phyloP scores from a whole-genome alignment of 805 yeast species.

The Pichia insulana region DNA sequence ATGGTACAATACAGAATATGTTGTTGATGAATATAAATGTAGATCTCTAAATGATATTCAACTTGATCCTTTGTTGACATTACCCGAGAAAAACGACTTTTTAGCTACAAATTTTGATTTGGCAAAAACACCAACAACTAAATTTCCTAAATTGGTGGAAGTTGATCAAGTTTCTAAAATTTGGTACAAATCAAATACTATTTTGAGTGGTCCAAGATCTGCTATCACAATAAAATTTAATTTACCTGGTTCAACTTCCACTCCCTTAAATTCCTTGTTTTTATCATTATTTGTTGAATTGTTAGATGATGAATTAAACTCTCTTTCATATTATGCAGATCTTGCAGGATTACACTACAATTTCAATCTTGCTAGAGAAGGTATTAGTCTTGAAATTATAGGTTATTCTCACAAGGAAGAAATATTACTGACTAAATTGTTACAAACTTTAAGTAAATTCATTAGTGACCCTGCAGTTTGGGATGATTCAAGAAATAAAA shows the following conservation, averaged over 20 bases:
- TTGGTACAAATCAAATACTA: slow-evolving; percentile 89
- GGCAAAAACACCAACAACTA: slow-evolving; percentile 38
- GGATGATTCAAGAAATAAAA: slow-evolving; percentile 34
- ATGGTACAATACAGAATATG: slow-evolving; percentile 89
- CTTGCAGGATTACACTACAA: slow-evolving; percentile 65
- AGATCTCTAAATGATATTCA: slow-evolving; percentile 27
- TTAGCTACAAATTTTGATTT: slow-evolving; percentile 66
- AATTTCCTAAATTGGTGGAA: slow-evolving; percentile 54
- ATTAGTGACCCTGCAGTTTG: slow-evolving; percentile 17
- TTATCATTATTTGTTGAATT: slow-evolving; percentile 61
- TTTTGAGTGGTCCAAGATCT: slow-evolving; percentile 83
- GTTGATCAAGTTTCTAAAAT: slow-evolving; percentile 44
- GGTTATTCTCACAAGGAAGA: slow-evolving; percentile 84
- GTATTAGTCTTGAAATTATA: slow-evolving; percentile 53
- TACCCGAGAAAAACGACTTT: slow-evolving; percentile 72
- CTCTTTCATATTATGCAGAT: slow-evolving; percentile 73
- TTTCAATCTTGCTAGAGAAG: slow-evolving; percentile 56
- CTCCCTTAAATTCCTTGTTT: slow-evolving; percentile 49
- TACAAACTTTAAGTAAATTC: slow-evolving; percentile 45
- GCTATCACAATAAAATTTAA: slow-evolving; percentile 55
- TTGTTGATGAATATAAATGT: slow-evolving; percentile 34
- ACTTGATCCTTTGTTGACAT: slow-evolving; percentile 29
- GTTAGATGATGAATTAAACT: slow-evolving; percentile 66
- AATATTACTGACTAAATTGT: slow-evolving; percentile 50
- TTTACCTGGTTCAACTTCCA: slow-evolving; percentile 51